These are phyloP conservation scores for Xylaria sp. DNA, from an alignment of 2,329 filamentous ascomycete species.

Conservation along the genomic window DNA sequence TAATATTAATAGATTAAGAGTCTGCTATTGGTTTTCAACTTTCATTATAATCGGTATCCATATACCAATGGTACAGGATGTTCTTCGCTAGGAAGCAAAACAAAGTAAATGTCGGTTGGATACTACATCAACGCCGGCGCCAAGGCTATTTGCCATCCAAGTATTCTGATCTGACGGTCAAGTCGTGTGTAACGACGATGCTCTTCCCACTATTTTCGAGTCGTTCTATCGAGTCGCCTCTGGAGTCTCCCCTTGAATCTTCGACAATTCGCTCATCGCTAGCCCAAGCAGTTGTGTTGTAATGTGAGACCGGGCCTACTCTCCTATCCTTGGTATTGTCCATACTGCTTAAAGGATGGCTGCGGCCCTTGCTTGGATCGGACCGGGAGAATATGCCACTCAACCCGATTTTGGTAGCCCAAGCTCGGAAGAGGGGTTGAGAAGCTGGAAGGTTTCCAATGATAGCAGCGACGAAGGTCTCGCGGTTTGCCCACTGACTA, in stretches of 20 bases:
- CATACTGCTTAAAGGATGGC: slow-evolving; percentile 16
- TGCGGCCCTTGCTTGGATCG: neutral
- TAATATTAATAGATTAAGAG: too few relatives aligned
- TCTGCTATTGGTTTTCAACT: too few relatives aligned
- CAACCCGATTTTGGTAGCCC: slow-evolving; percentile 26
- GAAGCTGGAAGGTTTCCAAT: slow-evolving; percentile 44
- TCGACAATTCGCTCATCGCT: slow-evolving; percentile 29
- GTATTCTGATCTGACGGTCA: slow-evolving; percentile 12
- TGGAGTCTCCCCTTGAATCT: neutral
- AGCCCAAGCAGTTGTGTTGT: slow-evolving; percentile 17
- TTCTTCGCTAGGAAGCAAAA: too few relatives aligned
- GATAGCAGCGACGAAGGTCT: slow-evolving; percentile 47
- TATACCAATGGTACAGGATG: neutral
- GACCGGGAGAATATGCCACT: slow-evolving; percentile 27
- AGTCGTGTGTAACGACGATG: slow-evolving; percentile 17
- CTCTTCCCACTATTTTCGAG: slow-evolving; percentile 1
- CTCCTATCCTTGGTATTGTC: neutral
- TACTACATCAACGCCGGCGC: neutral
- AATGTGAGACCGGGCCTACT: slow-evolving; percentile 3
- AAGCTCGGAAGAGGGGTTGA: slow-evolving; percentile 30
- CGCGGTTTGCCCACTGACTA: slow-evolving; percentile 42
- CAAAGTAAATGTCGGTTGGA: neutral
- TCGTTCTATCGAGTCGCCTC: neutral
- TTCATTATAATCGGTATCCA: too few relatives aligned
- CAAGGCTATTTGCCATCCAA: neutral